A percentile compares a stretch with the other conserved stretches of the same genome.
These are phyloP conservation scores for Pyrus hybrid DNA, from an alignment of 331 rosid genomes.

Conservation along the genomic window DNA sequence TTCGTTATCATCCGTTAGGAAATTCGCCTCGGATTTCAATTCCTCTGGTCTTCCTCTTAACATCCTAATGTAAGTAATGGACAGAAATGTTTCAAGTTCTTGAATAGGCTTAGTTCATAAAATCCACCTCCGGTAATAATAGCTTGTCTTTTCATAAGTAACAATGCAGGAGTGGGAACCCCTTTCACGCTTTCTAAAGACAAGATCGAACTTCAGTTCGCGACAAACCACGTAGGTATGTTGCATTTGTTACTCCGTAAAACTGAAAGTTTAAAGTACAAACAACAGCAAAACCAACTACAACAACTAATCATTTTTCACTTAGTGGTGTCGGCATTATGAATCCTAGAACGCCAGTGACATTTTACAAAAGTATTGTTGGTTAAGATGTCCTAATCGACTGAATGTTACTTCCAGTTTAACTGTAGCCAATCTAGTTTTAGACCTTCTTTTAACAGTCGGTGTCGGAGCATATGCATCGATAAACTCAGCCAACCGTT, in stretches of 20 bases:
- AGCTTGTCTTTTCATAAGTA: slow-evolving; percentile 10
- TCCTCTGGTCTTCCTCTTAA: slow-evolving; percentile 43
- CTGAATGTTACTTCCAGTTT: neutral
- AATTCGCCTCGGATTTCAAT: slow-evolving; percentile 44
- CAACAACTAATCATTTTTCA: too few species aligned
- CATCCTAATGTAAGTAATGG: slow-evolving; percentile 46
- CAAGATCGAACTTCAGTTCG: slow-evolving; percentile 40
- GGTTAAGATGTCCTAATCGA: neutral
- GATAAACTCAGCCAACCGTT: too few species aligned
- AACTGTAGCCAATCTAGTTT: too few species aligned
- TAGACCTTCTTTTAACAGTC: too few species aligned
- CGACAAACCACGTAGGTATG: slow-evolving; percentile 35
- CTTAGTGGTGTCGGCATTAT: too few species aligned
- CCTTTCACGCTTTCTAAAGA: slow-evolving; percentile 39
- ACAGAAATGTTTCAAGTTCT: neutral
- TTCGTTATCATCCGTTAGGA: slow-evolving; percentile 45
- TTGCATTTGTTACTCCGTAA: neutral
- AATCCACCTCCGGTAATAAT: too few species aligned
- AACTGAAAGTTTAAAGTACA: neutral
- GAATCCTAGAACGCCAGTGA: too few species aligned
- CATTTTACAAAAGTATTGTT: neutral
- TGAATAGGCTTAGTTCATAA: neutral
- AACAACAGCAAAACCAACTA: too few species aligned
- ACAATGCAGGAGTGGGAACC: slow-evolving; percentile 50
- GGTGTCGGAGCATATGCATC: too few species aligned